Conservation (phyloP, 345 rosid genomes). For the Leavenworthia alabamica region DNA sequence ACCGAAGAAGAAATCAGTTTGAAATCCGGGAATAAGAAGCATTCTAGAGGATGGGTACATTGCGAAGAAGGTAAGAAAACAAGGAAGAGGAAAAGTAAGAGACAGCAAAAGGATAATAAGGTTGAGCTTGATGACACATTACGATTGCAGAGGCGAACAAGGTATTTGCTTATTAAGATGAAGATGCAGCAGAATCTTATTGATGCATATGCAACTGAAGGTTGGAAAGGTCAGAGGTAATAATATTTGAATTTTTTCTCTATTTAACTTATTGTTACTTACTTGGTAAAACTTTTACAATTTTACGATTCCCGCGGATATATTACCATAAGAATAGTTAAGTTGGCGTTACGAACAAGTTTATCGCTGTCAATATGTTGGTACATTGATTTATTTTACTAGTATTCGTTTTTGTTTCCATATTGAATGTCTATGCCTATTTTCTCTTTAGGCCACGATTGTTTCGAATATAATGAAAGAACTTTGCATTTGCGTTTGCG, state of each 20-base stretch:
- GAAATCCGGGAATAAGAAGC: background rate
- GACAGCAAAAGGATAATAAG: constrained; percentile 41
- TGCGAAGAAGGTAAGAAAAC: constrained; percentile 31
- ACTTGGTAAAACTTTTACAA: background rate
- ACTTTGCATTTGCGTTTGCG: constrained; percentile 2
- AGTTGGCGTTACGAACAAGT: background rate
- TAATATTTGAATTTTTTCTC: constrained; percentile 13
- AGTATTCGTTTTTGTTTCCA: background rate
- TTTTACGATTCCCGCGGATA: background rate
- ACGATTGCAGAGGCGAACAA: constrained; percentile 80
- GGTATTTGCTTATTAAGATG: constrained; percentile 83
- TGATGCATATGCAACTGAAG: constrained; percentile 94
- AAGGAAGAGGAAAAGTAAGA: constrained; percentile 47
- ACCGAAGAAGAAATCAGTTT: constrained; percentile 16
- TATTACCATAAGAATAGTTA: constrained; percentile 4
- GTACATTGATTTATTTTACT: too few relatives aligned
- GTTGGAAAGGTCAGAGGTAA: constrained; percentile 99
- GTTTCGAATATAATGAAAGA: background rate
- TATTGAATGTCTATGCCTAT: background rate
- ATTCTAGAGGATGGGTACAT: constrained; percentile 1
- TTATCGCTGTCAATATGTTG: background rate
- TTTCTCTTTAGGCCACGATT: background rate
- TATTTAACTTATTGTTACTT: background rate
- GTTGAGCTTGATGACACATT: constrained; percentile 63
- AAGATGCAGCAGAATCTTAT: constrained; percentile 96